Conservation (phyloP, 2,329 filamentous ascomycete species). For the Clarireedia paspali region DNA sequence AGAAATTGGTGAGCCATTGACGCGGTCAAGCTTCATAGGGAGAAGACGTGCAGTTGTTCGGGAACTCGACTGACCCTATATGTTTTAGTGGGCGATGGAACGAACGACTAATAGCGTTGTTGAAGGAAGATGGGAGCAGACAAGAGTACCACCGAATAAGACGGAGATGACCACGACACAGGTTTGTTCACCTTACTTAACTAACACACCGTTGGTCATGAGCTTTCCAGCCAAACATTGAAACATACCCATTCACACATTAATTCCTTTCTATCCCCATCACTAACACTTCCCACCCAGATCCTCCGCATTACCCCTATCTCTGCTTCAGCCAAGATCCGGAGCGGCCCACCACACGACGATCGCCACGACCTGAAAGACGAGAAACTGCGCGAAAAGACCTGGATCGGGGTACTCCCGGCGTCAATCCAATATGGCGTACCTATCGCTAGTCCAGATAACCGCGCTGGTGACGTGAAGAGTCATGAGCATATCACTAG, state of each 20-base stretch:
- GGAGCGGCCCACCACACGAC: constrained; percentile 55
- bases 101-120: constrained; percentile 71
- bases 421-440: constrained; percentile 53
- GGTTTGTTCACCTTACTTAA: background rate
- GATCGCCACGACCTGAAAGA: constrained; percentile 42
- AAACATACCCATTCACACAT: background rate
- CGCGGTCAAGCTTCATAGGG: background rate
- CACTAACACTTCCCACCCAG: constrained; percentile 27
- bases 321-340: constrained; percentile 68
- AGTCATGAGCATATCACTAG: background rate
- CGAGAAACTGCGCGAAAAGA: constrained; percentile 32
- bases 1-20: constrained; percentile 45
- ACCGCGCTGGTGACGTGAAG: constrained; percentile 28
- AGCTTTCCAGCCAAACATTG: background rate
- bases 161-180: constrained; percentile 67
- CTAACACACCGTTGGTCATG: background rate
- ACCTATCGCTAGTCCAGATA: constrained; percentile 17
- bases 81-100: constrained; percentile 57
- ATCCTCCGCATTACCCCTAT: constrained; percentile 62
- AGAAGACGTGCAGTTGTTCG: background rate
- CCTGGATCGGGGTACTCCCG: constrained; percentile 54
- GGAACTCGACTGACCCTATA: background rate
- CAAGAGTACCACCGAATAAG: constrained; percentile 60
- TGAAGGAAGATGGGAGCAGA: constrained; percentile 59
- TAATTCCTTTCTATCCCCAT: background rate